A percentile compares a stretch with the other conserved stretches of the same genome.
These are phyloP conservation scores for Picea sitchensis DNA, from an alignment of 75 land plant genomes.

Conservation along the genomic window DNA sequence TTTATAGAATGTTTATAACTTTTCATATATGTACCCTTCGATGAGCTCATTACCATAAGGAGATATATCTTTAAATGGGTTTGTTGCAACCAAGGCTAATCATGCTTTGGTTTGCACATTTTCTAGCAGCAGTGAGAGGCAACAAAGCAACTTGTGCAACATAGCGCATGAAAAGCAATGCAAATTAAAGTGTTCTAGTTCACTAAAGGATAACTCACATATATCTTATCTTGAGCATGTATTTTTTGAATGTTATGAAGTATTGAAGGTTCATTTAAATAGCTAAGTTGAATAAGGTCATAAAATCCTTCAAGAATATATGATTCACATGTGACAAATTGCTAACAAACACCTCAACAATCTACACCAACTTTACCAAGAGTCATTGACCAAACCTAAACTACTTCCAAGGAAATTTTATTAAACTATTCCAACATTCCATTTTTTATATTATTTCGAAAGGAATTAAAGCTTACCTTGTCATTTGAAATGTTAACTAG, in stretches of 20 bases:
- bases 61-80: constrained; percentile 85
- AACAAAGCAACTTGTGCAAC: background rate
- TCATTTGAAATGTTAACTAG: constrained; percentile 54
- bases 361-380: constrained; percentile 24
- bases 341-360: constrained; percentile 42
- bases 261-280: constrained; percentile 93
- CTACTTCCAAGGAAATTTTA: background rate
- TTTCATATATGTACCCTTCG: constrained; percentile 57
- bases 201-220: constrained; percentile 54
- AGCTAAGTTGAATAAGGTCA: constrained; percentile 97
- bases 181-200: background rate
- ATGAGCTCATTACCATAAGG: constrained; percentile 70
- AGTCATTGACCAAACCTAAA: background rate
- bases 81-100: constrained; percentile 92
- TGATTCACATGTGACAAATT: constrained; percentile 77
- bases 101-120: constrained; percentile 89
- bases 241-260: constrained; percentile 76
- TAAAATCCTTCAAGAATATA: constrained; percentile 93
- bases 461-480: constrained; percentile 42
- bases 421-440: background rate
- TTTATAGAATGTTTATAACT: constrained; percentile 42
- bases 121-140: constrained; percentile 8
- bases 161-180: background rate
- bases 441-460: background rate
- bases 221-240: constrained; percentile 66